Conservation (phyloP, 179 eudicot genomes). For the Camellia oleifera region DNA sequence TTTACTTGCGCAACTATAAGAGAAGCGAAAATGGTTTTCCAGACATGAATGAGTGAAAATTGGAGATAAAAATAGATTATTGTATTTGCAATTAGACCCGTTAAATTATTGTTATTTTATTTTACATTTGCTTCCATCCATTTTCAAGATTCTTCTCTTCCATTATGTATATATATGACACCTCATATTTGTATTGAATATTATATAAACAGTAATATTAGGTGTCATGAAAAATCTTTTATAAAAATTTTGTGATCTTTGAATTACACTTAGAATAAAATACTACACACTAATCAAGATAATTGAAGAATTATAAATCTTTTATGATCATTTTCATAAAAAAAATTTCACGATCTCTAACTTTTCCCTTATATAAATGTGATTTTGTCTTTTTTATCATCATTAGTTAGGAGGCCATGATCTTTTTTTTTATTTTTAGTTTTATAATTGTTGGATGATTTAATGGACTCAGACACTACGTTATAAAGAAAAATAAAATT, state of each 20-base stretch:
- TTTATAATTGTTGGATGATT: too few relatives aligned
- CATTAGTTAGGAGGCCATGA: background rate
- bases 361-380: background rate
- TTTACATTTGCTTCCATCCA: background rate
- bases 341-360: too few relatives aligned
- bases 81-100: constrained; percentile 14
- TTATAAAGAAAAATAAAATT: too few relatives aligned
- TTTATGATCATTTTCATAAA: too few relatives aligned
- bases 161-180: background rate
- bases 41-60: constrained; percentile 9
- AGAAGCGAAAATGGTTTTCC: constrained; percentile 12
- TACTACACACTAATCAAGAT: too few relatives aligned
- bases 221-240: too few relatives aligned
- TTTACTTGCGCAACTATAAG: constrained; percentile 10
- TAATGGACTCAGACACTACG: too few relatives aligned
- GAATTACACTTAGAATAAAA: too few relatives aligned
- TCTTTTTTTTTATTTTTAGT: too few relatives aligned
- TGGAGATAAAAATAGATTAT: background rate
- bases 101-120: background rate
- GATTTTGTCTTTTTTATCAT: background rate
- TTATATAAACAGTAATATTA: too few relatives aligned
- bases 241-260: too few relatives aligned
- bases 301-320: too few relatives aligned
- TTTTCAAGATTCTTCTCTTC: constrained; percentile 12
- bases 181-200: background rate